Evolutionary conservation across 305 asterid genomes (phyloP), one percentile per base, ranked within the genome.

Genomic region (Solanum hybrid): DNA sequence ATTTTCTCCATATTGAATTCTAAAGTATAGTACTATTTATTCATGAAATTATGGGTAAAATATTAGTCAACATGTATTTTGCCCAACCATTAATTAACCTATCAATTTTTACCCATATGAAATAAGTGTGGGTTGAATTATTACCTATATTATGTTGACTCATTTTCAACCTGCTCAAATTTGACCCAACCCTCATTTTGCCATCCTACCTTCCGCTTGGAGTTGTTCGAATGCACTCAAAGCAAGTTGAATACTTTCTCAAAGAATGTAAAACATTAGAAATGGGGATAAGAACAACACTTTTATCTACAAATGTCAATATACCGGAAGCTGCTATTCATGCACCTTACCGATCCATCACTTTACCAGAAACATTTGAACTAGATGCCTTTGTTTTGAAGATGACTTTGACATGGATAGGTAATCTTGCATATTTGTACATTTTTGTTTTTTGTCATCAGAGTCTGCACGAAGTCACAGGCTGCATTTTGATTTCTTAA

Each of bases 351-450:
- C 92, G 94, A 36, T 90, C 98, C 1, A 89, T 95, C 92, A 96
- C 97, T 38, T 90, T 95, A 90, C 98, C 98, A 4, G 94, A 94
- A 90, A 94, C 91, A 65, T 93, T 95, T 77, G 91, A 93, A 87
- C 98, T 97, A 72, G 98, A 95, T 89, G 75, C 94, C 31, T 29
- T 95, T 34, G 93, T 41, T 88, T 95, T 86, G 96, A 89, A 20
- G 88, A 94, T 68, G 93, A 94, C 83, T 61, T 73, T 89, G 33
- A 73, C n/a, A 61, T 51, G 34, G 92, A 93, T 41, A 57, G 61
- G 61, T 22, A 0, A 22, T 45, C 61, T 45, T 45, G 61, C 61
- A 45, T 45, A 45, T 13, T 45, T 45, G 20, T 22, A 89, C 36
- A 27, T 79, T 6, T 77, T 78, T 89, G 3, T 5, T 15, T 15